Conservation (phyloP, 2,329 filamentous ascomycete genomes). For the Pyrenochaeta sp. region DNA sequence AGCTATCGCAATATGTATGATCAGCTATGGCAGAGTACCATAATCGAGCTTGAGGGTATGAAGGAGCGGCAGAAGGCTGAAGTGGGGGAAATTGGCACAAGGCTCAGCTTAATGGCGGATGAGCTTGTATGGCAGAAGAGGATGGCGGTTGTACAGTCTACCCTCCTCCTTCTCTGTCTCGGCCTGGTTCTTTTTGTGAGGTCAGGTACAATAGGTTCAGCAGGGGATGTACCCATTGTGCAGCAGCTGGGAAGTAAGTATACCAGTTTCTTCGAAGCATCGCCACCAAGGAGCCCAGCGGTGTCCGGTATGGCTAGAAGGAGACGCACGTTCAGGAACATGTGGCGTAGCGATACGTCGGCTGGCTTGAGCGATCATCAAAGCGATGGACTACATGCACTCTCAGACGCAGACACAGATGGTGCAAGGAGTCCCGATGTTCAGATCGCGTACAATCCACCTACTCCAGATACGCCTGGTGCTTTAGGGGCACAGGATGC, state of each 20-base stretch:
- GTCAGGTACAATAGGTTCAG: slow-evolving; percentile 45
- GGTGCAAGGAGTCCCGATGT: slow-evolving; percentile 40
- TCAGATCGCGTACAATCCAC: slow-evolving; percentile 42
- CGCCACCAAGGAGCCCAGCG: slow-evolving; percentile 44
- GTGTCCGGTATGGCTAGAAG: slow-evolving; percentile 31
- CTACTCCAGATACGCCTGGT: slow-evolving; percentile 41
- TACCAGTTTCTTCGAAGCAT: slow-evolving; percentile 47
- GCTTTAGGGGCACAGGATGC: slow-evolving; percentile 9
- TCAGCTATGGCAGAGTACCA: slow-evolving; percentile 94
- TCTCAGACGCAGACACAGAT: slow-evolving; percentile 45
- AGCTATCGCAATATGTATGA: slow-evolving; percentile 80
- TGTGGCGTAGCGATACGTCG: slow-evolving; percentile 48
- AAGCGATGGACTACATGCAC: slow-evolving; percentile 31
- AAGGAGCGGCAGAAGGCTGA: slow-evolving; percentile 84
- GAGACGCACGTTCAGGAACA: slow-evolving; percentile 42
- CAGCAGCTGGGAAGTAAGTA: slow-evolving; percentile 54
- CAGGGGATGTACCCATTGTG: slow-evolving; percentile 55
- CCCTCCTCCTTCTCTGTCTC: slow-evolving; percentile 85
- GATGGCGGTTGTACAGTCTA: slow-evolving; percentile 90
- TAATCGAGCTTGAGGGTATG: slow-evolving; percentile 89
- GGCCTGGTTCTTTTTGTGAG: slow-evolving; percentile 81
- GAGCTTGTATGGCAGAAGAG: slow-evolving; percentile 86
- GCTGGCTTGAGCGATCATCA: slow-evolving; percentile 44
- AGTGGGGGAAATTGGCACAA: slow-evolving; percentile 79
- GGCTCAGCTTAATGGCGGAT: slow-evolving; percentile 90